Percentiles rank a stretch among this genome's conserved stretches.
phyloP scores from a whole-genome alignment of 1,139 yeast species.

The Candida mesenterica region DNA sequence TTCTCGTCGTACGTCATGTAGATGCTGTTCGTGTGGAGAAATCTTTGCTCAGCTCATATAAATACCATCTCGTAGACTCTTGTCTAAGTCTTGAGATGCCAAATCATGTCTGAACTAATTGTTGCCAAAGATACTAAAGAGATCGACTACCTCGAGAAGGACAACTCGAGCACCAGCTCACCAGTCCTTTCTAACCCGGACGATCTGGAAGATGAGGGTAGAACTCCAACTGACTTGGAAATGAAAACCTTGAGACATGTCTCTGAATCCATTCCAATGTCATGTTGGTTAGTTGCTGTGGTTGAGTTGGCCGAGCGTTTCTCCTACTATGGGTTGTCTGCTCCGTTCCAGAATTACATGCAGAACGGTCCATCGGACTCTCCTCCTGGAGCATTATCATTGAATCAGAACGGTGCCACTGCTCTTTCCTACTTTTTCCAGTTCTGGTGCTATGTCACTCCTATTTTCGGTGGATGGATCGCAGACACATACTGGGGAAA shows the following conservation, averaged over 20 bases:
- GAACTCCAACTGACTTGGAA: slow-evolving; percentile 39
- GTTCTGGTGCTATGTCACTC: slow-evolving; percentile 82
- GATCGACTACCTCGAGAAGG: slow-evolving; percentile 2
- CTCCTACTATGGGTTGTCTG: slow-evolving; percentile 77
- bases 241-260: slow-evolving; percentile 42
- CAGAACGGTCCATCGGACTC: slow-evolving; percentile 48
- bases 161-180: too few species aligned
- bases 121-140: slow-evolving; percentile 1
- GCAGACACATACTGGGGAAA: slow-evolving; percentile 78
- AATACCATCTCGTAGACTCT: too few species aligned
- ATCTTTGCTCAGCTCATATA: too few species aligned
- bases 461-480: slow-evolving; percentile 72
- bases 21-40: too few species aligned
- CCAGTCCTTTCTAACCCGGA: neutral
- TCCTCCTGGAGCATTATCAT: slow-evolving; percentile 60
- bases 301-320: slow-evolving; percentile 84
- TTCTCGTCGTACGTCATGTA: too few species aligned
- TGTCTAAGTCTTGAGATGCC: too few species aligned
- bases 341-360: slow-evolving; percentile 79
- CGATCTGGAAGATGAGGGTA: slow-evolving; percentile 16
- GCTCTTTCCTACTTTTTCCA: slow-evolving; percentile 76
- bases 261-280: slow-evolving; percentile 37
- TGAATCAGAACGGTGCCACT: slow-evolving; percentile 66
- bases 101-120: slow-evolving; percentile 3
- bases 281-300: slow-evolving; percentile 71